Base-by-base conservation (phyloP, 208 protist species). In the Leishmania aethiopica region DNA sequence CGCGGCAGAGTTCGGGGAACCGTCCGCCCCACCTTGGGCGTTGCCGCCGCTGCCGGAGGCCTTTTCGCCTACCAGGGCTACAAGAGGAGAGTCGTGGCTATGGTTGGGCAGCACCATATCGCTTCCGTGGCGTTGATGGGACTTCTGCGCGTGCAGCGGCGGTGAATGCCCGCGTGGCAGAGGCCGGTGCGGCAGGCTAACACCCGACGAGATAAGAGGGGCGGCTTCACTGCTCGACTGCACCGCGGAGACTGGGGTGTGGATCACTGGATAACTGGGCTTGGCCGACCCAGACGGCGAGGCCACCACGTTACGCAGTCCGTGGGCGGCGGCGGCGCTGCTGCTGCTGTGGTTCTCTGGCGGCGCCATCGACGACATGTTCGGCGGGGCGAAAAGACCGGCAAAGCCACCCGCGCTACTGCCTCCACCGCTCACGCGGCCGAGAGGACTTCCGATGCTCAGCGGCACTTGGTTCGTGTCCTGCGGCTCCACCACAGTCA, bases 401-500 rank as follows among this genome's bases (percentile, higher is more conserved):
- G 22, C 42, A 47, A n/a, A 22, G 10, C 40, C 40, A 49, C 45
- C 47, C 28, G 19, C 49, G 49, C 71, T 37, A 35, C 45, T 75
- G 47, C 42, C 32, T 47, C 40, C 15, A 35, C 55, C 53, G 40
- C 45, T 66, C 42, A 53, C 53, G 71, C 72, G 55, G 55, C 47
- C n/a, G 53, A 28, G 66, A 45, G 74, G 40, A 59, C 62, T 75
- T 53, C 62, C 57, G 22, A 60, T 55, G 47, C 51, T 72, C 69
- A 69, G 66, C 25, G 77, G 69, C 10, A 71, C 37, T 2, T 60
- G 35, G 62, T 86, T 78, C 5, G 84, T 84, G 53, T 82, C 73
- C 55, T 86, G 84, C 59, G 87, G 85, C 75, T 86, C 86, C 57
- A 93, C 86, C 35, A 85, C 86, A 10, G 71, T 80, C 25, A 94